Evolutionary conservation across 257 asterid species (phyloP), one percentile per base, ranked within the genome.

Genomic region (Marsdenia floribunda): DNA sequence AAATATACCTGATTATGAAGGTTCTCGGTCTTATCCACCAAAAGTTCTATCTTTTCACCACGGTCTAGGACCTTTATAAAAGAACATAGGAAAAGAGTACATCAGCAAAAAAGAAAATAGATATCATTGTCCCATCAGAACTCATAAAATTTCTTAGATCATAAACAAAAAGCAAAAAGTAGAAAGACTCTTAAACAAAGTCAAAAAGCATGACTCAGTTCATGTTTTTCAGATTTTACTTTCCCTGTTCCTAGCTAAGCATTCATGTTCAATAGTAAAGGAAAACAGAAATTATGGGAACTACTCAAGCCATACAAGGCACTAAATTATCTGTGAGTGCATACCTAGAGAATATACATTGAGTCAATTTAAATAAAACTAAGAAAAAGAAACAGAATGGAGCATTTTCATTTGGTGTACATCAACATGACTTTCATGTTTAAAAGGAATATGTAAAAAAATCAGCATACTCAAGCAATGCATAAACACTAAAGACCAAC

Each of bases 1-100:
- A 33, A 15, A 9, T 5, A 64, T 50, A 83, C 97, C 96, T 92
- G 97, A n/a, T 87, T 74, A 76, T 88, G 98, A 80, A 92, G 93
- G 79, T 87, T 90, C 85, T 92, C 97, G 42, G 96, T 92, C 83
- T 92, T 92, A 82, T 92, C 98, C 86, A 92, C 97, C 76, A 90
- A 85, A 85, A 92, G 85, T 85, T 92, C 98, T 71, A 92, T 90
- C 86, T 92, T 92, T 73, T 90, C 98, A 52, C 97, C 98, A 73
- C 98, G 98, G 70, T 92, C 98, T 22, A 92, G 91, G 81, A 92
- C 98, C 98, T 92, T 77, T 68, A 81, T 55, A 70, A 46, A 24
- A 52, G 57, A 70, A 70, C n/a, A 42, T 5, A 13, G 2, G 6
- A 14, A 52, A 52, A 52, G 57, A 92, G 91, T 79, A 92, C 97